phyloP scores from a whole-genome alignment of 2,329 filamentous ascomycete genomes.

The Fusarium siculi region DNA sequence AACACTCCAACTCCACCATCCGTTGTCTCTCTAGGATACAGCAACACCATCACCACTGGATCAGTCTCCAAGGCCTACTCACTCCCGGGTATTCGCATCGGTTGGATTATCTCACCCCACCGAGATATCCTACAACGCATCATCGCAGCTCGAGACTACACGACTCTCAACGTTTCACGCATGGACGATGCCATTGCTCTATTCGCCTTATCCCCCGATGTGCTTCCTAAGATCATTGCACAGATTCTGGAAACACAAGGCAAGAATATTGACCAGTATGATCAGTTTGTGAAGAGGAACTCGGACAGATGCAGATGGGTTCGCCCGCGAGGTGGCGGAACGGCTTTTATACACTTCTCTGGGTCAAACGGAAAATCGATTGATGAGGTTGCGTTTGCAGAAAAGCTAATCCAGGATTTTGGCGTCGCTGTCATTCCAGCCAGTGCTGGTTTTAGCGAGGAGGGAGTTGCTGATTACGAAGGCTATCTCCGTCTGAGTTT shows the following conservation, averaged over 20 bases:
- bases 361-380: background rate
- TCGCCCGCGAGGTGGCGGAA: background rate
- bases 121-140: background rate
- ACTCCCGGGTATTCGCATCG: background rate
- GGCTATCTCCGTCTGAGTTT: background rate
- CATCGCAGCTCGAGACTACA: background rate
- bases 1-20: background rate
- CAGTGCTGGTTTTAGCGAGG: background rate
- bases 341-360: background rate
- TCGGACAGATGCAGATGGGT: background rate
- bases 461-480: background rate
- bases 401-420: background rate
- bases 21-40: background rate
- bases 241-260: background rate
- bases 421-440: background rate
- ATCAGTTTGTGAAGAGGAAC: background rate
- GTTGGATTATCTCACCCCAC: background rate
- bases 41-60: background rate
- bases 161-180: background rate
- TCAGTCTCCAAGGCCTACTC: background rate
- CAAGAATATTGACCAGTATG: background rate
- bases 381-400: background rate
- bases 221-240: background rate
- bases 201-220: background rate
- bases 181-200: background rate